Evolutionary conservation across 768 basidiomycete species (phyloP).

Genomic region (Tricholoma hemisulphureum): DNA sequence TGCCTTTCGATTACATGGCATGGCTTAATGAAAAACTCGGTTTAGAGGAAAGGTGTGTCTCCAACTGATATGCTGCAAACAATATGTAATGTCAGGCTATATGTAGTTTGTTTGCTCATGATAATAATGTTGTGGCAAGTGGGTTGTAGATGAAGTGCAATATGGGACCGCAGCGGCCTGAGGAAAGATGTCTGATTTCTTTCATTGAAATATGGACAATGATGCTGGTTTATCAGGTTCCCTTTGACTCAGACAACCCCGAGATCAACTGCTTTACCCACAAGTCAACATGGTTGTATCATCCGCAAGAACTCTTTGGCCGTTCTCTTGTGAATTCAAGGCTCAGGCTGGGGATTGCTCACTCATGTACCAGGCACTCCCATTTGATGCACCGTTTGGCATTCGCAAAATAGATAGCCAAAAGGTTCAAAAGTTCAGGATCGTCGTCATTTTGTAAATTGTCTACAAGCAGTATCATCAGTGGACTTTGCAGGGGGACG

Average conservation of each 20-base stretch:
- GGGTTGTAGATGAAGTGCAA: too few relatives aligned
- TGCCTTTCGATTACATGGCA: neutral
- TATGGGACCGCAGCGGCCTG: too few relatives aligned
- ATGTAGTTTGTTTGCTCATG: neutral
- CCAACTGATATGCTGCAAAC: neutral
- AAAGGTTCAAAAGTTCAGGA: constrained; percentile 73
- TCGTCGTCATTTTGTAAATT: constrained; percentile 80
- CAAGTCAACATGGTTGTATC: neutral
- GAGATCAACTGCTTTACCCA: neutral
- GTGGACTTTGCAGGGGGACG: neutral
- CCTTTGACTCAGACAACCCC: neutral
- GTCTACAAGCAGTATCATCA: constrained; percentile 37
- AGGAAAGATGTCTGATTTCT: neutral
- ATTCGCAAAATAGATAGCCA: constrained; percentile 88
- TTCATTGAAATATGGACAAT: neutral
- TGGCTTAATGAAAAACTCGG: neutral
- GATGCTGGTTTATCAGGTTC: neutral
- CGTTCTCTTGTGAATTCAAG: neutral
- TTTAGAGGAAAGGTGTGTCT: constrained; percentile 7
- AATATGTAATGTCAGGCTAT: neutral
- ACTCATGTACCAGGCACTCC: too few relatives aligned
- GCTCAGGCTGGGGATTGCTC: too few relatives aligned
- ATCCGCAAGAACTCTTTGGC: neutral
- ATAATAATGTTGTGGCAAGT: too few relatives aligned
- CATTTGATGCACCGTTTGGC: too few relatives aligned